phyloP scores from a whole-genome alignment of 208 protist genomes.

The Naegleria lovaniensis region DNA sequence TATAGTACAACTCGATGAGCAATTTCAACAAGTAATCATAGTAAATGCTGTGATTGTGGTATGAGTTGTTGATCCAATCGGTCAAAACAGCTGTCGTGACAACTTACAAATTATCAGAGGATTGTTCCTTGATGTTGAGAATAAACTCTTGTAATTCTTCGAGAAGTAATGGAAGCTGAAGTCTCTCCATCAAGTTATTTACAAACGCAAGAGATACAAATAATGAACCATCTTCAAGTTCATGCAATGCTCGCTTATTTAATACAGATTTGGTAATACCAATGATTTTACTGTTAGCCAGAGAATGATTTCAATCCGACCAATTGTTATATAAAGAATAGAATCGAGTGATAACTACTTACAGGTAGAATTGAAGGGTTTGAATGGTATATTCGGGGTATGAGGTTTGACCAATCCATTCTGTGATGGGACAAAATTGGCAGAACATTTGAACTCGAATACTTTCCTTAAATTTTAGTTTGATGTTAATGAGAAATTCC shows the following conservation, averaged over 20 bases:
- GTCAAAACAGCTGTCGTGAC: too few species aligned
- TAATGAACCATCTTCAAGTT: constrained; percentile 6
- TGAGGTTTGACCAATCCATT: neutral
- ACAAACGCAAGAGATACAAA: neutral
- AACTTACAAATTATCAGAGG: neutral
- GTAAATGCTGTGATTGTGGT: neutral
- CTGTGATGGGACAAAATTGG: neutral
- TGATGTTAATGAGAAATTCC: constrained; percentile 10
- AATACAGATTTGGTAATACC: neutral
- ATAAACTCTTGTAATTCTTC: neutral
- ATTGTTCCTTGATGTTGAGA: neutral
- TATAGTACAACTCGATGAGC: neutral
- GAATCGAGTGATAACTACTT: too few species aligned
- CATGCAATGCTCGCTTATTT: neutral
- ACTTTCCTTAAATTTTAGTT: neutral
- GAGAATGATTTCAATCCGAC: neutral
- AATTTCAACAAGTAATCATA: neutral
- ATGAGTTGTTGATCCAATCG: neutral
- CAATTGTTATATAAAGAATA: too few species aligned
- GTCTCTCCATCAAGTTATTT: neutral
- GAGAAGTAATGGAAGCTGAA: neutral
- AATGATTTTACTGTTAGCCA: neutral
- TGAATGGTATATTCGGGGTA: neutral
- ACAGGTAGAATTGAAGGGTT: constrained; percentile 23
- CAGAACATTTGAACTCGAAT: constrained; percentile 18